Base-by-base conservation (phyloP, 2,329 filamentous ascomycete species). In the Chaetothyriales sp. region DNA sequence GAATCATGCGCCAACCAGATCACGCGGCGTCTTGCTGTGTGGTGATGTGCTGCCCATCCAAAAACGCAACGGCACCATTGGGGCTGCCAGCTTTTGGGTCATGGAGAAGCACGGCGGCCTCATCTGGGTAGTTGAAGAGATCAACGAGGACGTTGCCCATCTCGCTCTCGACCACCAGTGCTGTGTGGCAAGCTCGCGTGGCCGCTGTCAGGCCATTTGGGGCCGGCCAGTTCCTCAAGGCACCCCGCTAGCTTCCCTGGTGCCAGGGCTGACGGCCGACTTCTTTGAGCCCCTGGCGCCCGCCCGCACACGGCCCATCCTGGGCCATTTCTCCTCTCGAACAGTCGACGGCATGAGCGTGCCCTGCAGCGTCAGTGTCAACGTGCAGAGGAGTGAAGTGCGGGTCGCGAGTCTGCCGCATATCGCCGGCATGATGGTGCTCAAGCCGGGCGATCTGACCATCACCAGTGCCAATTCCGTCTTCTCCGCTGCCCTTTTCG, bases 11-110 rank as follows among this genome's bases (percentile, higher is more conserved):
- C 80, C 77, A 58, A 84, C 78, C 61, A 89, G 86, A 58, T 94
- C 88, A 20, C 78, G 89, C 60, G 90, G 90, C 2, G 92, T 98
- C 22, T 69, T 98, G 49, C 76, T 98, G 1, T 98, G 92, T 61
- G 92, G 92, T 44, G 92, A 98, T 66, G 90, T 98, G n/a, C 88
- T 98, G 18, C 92, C 92, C 0, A 98, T 98, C 54, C 86, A 89
- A 66, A 98, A 97, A 69, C 81, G 92, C 55, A 95, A 98, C 62
- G 92, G 92, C 3, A 80, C 84, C 9, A 90, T 84, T 4, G 92
- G 92, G 1, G 89, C 92, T 53, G 92, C 92, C 40, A 97, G 89
- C 68, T 72, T 98, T 43, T 98, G 92, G 92, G 92, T 98, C 2
- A 98, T 98, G 71, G 92, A 98, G 68, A 98, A 98, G 69, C 80